A percentile compares a stretch with the other conserved stretches of the same genome.
These are phyloP conservation scores for Talaromyces rugulosus DNA, from an alignment of 2,329 filamentous ascomycete genomes.

Conservation along the genomic window DNA sequence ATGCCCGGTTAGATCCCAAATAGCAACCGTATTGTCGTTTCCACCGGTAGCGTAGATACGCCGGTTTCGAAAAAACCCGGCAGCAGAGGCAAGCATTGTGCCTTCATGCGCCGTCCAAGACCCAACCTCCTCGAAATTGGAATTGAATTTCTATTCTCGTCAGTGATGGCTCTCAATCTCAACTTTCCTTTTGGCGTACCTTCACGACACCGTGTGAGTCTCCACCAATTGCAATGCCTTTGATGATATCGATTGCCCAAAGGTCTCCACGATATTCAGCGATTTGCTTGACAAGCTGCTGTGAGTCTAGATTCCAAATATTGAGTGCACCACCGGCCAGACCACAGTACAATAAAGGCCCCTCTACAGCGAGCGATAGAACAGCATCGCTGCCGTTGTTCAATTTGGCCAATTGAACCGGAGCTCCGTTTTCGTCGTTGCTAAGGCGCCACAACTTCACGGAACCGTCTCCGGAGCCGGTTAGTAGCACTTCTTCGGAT, in stretches of 20 bases:
- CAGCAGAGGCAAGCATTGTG: conserved; percentile 79
- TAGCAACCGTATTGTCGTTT: conserved; percentile 82
- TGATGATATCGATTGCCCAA: conserved; percentile 79
- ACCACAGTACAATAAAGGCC: conserved; percentile 88
- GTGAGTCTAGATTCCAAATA: conserved; percentile 94
- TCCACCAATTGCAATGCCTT: conserved; percentile 80
- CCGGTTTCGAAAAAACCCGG: conserved; percentile 64
- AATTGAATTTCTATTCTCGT: conserved; percentile 60
- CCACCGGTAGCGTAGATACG: conserved; percentile 92
- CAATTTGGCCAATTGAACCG: conserved; percentile 65
- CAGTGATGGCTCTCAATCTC: background rate
- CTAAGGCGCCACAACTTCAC: conserved; percentile 88
- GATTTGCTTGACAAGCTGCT: conserved; percentile 82
- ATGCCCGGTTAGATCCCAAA: conserved; percentile 74
- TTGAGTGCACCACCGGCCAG: conserved; percentile 84
- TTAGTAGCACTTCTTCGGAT: conserved; percentile 71
- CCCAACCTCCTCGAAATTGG: conserved; percentile 75
- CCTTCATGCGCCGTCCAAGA: conserved; percentile 81
- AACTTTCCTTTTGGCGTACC: conserved; percentile 45
- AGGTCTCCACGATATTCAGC: conserved; percentile 77
- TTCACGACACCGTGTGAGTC: conserved; percentile 84
- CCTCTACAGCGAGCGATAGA: conserved; percentile 78
- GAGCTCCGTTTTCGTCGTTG: conserved; percentile 55
- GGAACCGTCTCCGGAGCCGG: conserved; percentile 86
- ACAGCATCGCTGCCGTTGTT: conserved; percentile 62